phyloP scores from a whole-genome alignment of 2,329 filamentous ascomycete genomes.

The Periconia sp. region DNA sequence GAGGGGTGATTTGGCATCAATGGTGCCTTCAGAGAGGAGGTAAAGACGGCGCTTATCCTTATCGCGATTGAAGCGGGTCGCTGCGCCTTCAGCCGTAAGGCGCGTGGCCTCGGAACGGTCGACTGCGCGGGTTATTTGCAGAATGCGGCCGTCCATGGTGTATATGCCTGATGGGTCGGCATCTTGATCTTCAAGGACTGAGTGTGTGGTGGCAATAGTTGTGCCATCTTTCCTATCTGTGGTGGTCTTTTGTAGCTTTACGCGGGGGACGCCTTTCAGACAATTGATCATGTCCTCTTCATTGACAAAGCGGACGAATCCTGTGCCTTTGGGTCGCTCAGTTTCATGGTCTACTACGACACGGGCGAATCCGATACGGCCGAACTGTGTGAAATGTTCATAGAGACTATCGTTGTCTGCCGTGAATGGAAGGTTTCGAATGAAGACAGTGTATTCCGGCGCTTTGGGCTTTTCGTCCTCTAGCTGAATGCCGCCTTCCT shows the following conservation, averaged over 20 bases:
- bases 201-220: slow-evolving; percentile 59
- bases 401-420: slow-evolving; percentile 82
- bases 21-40: slow-evolving; percentile 83
- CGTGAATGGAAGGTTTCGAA: slow-evolving; percentile 93
- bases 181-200: slow-evolving; percentile 85
- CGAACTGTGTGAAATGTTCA: slow-evolving; percentile 86
- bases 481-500: slow-evolving; percentile 45
- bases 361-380: slow-evolving; percentile 85
- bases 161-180: slow-evolving; percentile 83
- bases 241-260: slow-evolving; percentile 46
- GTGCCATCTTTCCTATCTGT: slow-evolving; percentile 43
- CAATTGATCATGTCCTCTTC: slow-evolving; percentile 77
- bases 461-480: slow-evolving; percentile 50
- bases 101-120: slow-evolving; percentile 79
- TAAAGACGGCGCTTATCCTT: slow-evolving; percentile 91
- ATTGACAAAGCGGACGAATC: slow-evolving; percentile 91
- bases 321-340: slow-evolving; percentile 87
- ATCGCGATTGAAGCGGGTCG: slow-evolving; percentile 69
- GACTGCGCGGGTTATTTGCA: slow-evolving; percentile 85
- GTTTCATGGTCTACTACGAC: slow-evolving; percentile 87
- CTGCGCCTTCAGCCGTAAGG: slow-evolving; percentile 72
- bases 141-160: slow-evolving; percentile 85
- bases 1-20: slow-evolving; percentile 76
- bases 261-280: slow-evolving; percentile 71
- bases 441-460: slow-evolving; percentile 81